phyloP scores from a whole-genome alignment of 1,139 yeast species.

The Debaryomyces udenii region DNA sequence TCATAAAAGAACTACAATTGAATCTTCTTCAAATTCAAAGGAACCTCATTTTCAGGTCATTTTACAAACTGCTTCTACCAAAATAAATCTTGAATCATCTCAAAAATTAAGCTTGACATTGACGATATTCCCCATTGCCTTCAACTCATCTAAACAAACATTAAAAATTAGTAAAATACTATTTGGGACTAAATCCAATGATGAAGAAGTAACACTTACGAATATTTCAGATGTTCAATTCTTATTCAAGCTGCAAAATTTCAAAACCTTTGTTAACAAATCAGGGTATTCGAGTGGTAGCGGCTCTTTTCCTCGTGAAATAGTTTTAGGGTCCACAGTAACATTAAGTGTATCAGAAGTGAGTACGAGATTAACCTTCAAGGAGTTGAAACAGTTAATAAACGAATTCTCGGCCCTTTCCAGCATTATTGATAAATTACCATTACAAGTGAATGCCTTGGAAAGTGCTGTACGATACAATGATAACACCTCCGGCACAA shows the following conservation, averaged over 20 bases:
- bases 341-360: slow-evolving; percentile 25
- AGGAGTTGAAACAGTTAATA: slow-evolving; percentile 17
- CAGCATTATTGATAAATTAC: slow-evolving; percentile 3
- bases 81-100: slow-evolving; percentile 17
- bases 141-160: slow-evolving; percentile 31
- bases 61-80: slow-evolving; percentile 38
- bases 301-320: slow-evolving; percentile 24
- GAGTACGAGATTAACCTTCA: slow-evolving; percentile 17
- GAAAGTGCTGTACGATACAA: slow-evolving; percentile 16
- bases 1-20: background rate
- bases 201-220: slow-evolving; percentile 19
- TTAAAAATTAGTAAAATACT: slow-evolving; percentile 35
- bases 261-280: slow-evolving; percentile 28
- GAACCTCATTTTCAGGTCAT: slow-evolving; percentile 21
- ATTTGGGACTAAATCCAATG: slow-evolving; percentile 19
- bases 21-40: slow-evolving; percentile 7
- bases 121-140: slow-evolving; percentile 41
- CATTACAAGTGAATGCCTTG: slow-evolving; percentile 19
- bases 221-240: slow-evolving; percentile 26
- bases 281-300: slow-evolving; percentile 14
- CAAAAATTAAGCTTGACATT: slow-evolving; percentile 18
- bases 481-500: background rate
- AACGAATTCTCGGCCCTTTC: slow-evolving; percentile 17
- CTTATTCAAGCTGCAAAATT: slow-evolving; percentile 24
- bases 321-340: slow-evolving; percentile 22